phyloP scores from a whole-genome alignment of 192 early-diverging fungal species.

The Coemansia sp. region DNA sequence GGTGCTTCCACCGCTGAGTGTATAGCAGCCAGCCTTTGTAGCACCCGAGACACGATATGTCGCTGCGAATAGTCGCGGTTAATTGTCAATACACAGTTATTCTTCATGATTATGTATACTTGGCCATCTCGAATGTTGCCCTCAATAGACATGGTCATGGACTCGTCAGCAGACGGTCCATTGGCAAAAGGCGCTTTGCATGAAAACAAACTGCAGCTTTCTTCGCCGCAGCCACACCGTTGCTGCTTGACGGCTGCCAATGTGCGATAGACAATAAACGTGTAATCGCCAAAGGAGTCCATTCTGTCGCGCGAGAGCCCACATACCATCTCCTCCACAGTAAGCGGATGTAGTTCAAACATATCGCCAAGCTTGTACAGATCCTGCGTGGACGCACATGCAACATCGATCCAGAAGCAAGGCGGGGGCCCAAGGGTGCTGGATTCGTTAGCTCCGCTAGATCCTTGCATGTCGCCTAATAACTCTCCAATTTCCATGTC shows the following conservation, averaged over 20 bases:
- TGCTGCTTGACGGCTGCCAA: neutral
- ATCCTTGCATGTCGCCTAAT: slow-evolving; percentile 1
- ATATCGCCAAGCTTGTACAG: slow-evolving; percentile 58
- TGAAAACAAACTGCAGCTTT: neutral
- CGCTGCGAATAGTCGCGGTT: slow-evolving; percentile 16
- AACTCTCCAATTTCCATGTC: slow-evolving; percentile 10
- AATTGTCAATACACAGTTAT: slow-evolving; percentile 31
- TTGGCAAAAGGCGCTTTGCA: neutral
- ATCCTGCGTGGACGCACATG: slow-evolving; percentile 55
- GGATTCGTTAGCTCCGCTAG: slow-evolving; percentile 8
- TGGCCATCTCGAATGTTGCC: neutral
- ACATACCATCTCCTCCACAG: slow-evolving; percentile 83
- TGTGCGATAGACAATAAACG: slow-evolving; percentile 59
- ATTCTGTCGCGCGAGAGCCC: slow-evolving; percentile 93
- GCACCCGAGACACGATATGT: slow-evolving; percentile 12
- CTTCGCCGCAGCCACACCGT: neutral
- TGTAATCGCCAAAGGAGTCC: slow-evolving; percentile 60
- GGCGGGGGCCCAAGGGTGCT: neutral
- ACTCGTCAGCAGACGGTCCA: neutral
- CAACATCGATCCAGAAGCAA: slow-evolving; percentile 75
- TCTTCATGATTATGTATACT: slow-evolving; percentile 31
- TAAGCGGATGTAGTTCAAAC: slow-evolving; percentile 75
- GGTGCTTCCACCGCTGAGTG: neutral
- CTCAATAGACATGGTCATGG: neutral
- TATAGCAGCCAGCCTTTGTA: slow-evolving; percentile 34